Evolutionary conservation across 768 basidiomycete genomes (phyloP).

Genomic region (Suillus alpinus): DNA sequence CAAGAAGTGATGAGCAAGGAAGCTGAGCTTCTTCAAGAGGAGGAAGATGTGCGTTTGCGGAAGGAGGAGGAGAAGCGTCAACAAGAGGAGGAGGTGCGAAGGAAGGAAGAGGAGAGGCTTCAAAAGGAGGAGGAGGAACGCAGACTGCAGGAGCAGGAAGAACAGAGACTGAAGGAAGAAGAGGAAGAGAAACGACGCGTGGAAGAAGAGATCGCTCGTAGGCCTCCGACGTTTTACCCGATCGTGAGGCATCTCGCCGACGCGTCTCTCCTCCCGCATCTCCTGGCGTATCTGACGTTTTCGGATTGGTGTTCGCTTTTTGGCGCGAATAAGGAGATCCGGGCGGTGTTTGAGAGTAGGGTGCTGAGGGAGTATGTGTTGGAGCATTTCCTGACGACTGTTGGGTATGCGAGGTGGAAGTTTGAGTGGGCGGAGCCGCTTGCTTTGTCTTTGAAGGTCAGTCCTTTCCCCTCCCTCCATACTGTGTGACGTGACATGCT

Average conservation of each 20-base stretch:
- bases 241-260: conserved; percentile 55
- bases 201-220: conserved; percentile 16
- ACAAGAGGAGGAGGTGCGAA: conserved; percentile 1
- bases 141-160: conserved; percentile 8
- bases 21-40: conserved; percentile 21
- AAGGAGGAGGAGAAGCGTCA: background rate
- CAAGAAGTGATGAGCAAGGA: conserved; percentile 16
- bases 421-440: conserved; percentile 57
- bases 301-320: conserved; percentile 68
- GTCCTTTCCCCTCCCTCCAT: conserved; percentile 16
- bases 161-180: background rate
- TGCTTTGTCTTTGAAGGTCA: conserved; percentile 57
- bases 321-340: conserved; percentile 51
- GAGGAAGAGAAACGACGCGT: conserved; percentile 1
- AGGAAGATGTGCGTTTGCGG: background rate
- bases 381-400: conserved; percentile 63
- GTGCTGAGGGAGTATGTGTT: conserved; percentile 61
- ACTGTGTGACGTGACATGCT: background rate
- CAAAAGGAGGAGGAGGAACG: conserved; percentile 3
- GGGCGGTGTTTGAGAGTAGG: conserved; percentile 47
- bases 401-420: conserved; percentile 72
- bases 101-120: background rate
- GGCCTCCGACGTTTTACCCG: conserved; percentile 41
- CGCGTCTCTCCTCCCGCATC: conserved; percentile 45
- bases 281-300: conserved; percentile 68